Evolutionary conservation across 169 alveolate genomes (phyloP), one percentile per base, ranked within the genome.

Genomic region (Plasmodium coatneyi): DNA sequence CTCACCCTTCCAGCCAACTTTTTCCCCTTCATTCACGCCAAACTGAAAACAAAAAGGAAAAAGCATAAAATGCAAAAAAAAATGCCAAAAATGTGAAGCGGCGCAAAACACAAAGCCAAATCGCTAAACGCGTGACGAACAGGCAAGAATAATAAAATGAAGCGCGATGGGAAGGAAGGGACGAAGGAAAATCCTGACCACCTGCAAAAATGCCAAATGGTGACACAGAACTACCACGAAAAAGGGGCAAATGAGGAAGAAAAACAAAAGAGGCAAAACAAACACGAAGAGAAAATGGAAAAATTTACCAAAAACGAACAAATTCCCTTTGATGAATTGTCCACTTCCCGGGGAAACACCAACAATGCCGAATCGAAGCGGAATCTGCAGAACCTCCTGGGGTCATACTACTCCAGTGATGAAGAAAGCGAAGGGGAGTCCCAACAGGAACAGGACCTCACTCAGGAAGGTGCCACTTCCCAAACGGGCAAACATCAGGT

Each of bases 371-470:
- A 84, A 66, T 72, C 74, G 32, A 78, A 87, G 6, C 41, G 49
- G 49, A 87, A 87, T 66, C 49, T 87, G n/a, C 43, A 54, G 22
- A 54, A 60, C 30, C 28, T 87, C 46, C 56, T 87, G 22, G 87
- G 71, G 9, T 78, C 52, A 0, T 87, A 87, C 72, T 28, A 79
- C 71, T 87, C 93, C 16, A 87, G 84, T 39, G 93, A 87, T 41
- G 93, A 87, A 19, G 83, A 87, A 25, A 46, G 28, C 7, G 93
- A 87, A 41, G 72, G n/a, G 71, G 46, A 12, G n/a, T 49, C 60
- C 60, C 60, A 49, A 49, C 22, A 14, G 36, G 10, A 19, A 52
- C 43, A 22, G 76, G 14, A 66, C 76, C 39, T 19, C 5, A 10
- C 76, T 16, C 36, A 28, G n/a, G 30, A 28, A 66, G 39, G 5